Evolutionary conservation across 2,329 filamentous ascomycete species (phyloP), one percentile per base, ranked within the genome.

Genomic region (Fusarium sp.): DNA sequence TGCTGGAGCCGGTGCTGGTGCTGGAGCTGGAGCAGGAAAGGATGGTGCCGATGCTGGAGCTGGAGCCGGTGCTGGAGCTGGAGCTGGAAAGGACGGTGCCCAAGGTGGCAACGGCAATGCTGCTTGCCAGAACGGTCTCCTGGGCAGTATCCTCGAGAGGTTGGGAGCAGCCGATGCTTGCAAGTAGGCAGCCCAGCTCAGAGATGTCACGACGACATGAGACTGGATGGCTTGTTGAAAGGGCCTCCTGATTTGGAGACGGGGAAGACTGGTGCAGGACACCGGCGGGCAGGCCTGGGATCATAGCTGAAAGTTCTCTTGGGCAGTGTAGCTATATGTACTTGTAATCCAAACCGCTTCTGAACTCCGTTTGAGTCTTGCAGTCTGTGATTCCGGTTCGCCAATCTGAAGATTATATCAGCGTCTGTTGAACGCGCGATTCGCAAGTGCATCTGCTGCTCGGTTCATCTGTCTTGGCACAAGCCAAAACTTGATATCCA

Each of bases 181-280:
- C 3, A 51, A 51, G 15, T 51, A 51, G 25, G 27, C 23, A 2
- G 23, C 23, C 18, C 18, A 17, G 20, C 21, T 31, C 35, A 15
- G 21, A 33, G 31, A 33, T 33, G 4, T 33, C 31, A 15, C 14
- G 8, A 7, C 17, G 9, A n/a, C 17, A 4, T n/a, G 7, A 9
- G 17, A n/a, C 33, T n/a, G 3, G 33, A 35, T 7, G 31, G 14
- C 31, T 33, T 33, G 31, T 7, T 18, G 18, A 21, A 25, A 29
- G 18, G n/a, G 2, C 36, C 31, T 40, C 25, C 37, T 35, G 21
- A 15, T 33, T 27, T 33, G 37, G 15, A 27, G 25, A 15, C 23
- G 27, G 33, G 36, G 14, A 23, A 27, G 27, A 33, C 27, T 52
- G 48, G 58, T 62, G 48, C 57, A 62, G 58, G 58, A 47, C 57